Percentiles rank a stretch among this genome's conserved stretches.
Conservation (phyloP, 495 filamentous ascomycete genomes). For the Penicillium odoratum region DNA sequence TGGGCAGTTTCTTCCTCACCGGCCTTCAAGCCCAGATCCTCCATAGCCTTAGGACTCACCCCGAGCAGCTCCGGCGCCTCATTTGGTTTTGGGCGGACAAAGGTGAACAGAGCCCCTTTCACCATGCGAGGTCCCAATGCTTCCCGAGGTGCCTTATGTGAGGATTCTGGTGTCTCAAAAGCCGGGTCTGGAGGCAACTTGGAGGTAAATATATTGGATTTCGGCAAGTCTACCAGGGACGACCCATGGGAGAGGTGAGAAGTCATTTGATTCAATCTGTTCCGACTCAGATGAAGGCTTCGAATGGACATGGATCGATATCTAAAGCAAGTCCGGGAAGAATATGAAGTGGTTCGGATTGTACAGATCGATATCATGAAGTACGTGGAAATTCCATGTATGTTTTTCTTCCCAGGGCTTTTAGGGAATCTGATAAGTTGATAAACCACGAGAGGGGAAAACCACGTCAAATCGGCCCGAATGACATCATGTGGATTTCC, state of each 20-base stretch:
- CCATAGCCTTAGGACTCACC: conserved; percentile 72
- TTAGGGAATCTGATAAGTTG: neutral
- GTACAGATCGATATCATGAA: conserved; percentile 15
- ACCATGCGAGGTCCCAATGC: conserved; percentile 80
- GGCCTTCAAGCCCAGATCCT: conserved; percentile 69
- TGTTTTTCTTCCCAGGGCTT: no score
- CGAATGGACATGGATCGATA: conserved; percentile 30
- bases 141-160: conserved; percentile 74
- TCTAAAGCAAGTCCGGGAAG: neutral
- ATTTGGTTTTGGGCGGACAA: conserved; percentile 73
- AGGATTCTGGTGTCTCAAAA: conserved; percentile 77
- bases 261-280: conserved; percentile 47
- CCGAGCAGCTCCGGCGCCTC: conserved; percentile 76
- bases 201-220: conserved; percentile 81
- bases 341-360: neutral
- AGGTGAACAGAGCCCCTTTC: conserved; percentile 84
- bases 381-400: neutral
- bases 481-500: conserved; percentile 23
- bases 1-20: conserved; percentile 69
- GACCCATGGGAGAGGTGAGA: conserved; percentile 48
- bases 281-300: conserved; percentile 10
- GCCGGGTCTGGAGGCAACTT: conserved; percentile 73
- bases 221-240: conserved; percentile 72
- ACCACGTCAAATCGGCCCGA: conserved; percentile 4
- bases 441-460: neutral